Evolutionary conservation across 2,329 filamentous ascomycete genomes (phyloP).

Genomic region (Sarocladium strictum): DNA sequence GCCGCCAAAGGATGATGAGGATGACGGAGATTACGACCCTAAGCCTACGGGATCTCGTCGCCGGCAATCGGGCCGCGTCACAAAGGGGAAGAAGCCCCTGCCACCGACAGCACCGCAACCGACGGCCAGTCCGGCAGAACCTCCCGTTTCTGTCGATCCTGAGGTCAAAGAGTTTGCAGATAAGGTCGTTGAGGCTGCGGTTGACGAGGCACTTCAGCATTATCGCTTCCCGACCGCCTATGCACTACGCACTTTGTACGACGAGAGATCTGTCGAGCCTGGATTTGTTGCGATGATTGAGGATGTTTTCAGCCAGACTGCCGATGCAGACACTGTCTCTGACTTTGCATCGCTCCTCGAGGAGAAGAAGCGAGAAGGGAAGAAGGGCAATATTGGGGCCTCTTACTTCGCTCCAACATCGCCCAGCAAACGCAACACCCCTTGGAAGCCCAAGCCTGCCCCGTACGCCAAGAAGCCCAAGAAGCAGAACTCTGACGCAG

Average conservation of each 20-base stretch:
- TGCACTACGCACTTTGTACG: conserved; percentile 54
- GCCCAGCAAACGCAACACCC: conserved; percentile 35
- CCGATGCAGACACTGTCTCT: conserved; percentile 43
- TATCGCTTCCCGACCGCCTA: conserved; percentile 57
- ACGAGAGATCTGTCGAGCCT: conserved; percentile 46
- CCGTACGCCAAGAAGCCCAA: conserved; percentile 41
- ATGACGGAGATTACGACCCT: conserved; percentile 39
- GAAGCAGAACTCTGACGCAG: not conserved
- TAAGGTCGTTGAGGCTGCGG: conserved; percentile 50
- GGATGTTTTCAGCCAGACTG: conserved; percentile 51
- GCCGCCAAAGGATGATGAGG: conserved; percentile 25
- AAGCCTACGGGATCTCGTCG: conserved; percentile 23
- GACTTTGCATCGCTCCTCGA: conserved; percentile 46
- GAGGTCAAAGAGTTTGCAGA: conserved; percentile 40
- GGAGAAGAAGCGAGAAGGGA: conserved; percentile 51
- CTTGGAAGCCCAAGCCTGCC: conserved; percentile 36
- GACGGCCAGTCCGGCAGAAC: not conserved
- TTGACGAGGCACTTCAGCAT: conserved; percentile 51
- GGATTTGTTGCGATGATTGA: conserved; percentile 52
- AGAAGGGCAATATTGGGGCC: conserved; percentile 43
- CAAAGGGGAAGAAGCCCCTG: conserved; percentile 20
- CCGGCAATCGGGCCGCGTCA: conserved; percentile 27
- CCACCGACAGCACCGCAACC: conserved; percentile 3
- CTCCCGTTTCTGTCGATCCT: conserved; percentile 14
- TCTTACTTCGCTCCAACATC: conserved; percentile 48